These are phyloP conservation scores for Flaveria linearis DNA, from an alignment of 129 eudicot genomes.

Conservation along the genomic window DNA sequence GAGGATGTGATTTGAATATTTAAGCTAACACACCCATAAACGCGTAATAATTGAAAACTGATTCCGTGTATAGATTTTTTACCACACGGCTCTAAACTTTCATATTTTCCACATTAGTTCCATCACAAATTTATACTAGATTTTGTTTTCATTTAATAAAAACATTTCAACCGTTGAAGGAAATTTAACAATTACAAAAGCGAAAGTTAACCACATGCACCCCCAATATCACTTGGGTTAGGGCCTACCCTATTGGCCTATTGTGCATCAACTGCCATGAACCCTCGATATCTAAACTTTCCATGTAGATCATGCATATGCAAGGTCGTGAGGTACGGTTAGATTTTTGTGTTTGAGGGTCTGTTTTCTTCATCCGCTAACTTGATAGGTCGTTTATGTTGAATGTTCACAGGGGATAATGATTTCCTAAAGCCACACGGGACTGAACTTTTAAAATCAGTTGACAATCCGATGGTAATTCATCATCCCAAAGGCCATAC, in stretches of 20 bases:
- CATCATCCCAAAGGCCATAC: conserved; percentile 91
- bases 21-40: neutral
- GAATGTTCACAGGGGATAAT: conserved; percentile 48
- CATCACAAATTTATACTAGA: neutral
- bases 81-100: no score
- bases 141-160: neutral
- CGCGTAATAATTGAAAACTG: neutral
- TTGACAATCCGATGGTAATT: conserved; percentile 62
- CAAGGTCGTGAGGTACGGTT: neutral
- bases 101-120: neutral
- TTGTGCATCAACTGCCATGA: neutral
- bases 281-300: neutral
- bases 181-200: neutral
- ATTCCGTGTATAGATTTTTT: neutral
- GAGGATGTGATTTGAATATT: conserved; percentile 4
- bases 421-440: conserved; percentile 68
- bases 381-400: neutral
- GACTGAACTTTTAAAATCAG: conserved; percentile 49
- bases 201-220: neutral
- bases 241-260: neutral
- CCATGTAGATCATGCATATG: neutral
- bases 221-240: neutral
- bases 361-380: neutral
- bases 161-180: neutral
- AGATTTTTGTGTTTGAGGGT: neutral